These are phyloP conservation scores for Fagopyrum homotropicum DNA, from an alignment of 148 eudicot species.

Conservation along the genomic window DNA sequence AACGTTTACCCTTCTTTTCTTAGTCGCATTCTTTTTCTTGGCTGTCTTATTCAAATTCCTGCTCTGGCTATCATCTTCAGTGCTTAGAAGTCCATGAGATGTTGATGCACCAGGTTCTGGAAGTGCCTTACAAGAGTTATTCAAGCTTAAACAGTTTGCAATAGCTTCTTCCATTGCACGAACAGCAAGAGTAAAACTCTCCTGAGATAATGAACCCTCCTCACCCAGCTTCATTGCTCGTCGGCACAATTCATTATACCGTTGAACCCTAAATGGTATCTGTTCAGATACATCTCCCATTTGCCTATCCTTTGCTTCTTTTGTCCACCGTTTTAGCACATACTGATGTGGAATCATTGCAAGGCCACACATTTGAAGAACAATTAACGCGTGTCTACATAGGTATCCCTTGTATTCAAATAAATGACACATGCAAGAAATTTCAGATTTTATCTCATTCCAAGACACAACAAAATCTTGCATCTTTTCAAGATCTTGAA, in stretches of 20 bases:
- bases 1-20: conserved; percentile 72
- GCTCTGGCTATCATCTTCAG: conserved; percentile 73
- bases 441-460: conserved; percentile 58
- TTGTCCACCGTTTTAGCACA: conserved; percentile 88
- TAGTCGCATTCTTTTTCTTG: conserved; percentile 65
- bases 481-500: conserved; percentile 62
- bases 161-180: conserved; percentile 78
- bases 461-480: conserved; percentile 68
- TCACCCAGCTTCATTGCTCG: conserved; percentile 80
- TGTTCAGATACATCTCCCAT: conserved; percentile 46
- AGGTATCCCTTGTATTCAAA: conserved; percentile 89
- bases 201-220: conserved; percentile 90
- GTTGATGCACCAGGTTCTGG: conserved; percentile 56
- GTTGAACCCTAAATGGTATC: conserved; percentile 61
- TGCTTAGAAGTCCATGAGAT: conserved; percentile 61
- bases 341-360: conserved; percentile 67
- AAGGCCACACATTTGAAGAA: conserved; percentile 87
- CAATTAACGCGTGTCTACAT: conserved; percentile 91
- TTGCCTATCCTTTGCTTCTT: conserved; percentile 64
- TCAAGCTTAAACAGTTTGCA: conserved; percentile 51
- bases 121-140: conserved; percentile 60
- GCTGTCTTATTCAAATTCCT: conserved; percentile 53
- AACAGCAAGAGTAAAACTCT: conserved; percentile 57
- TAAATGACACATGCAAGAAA: conserved; percentile 74
- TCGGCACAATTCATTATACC: conserved; percentile 71